These are phyloP conservation scores for Pyrus hybrid DNA, from an alignment of 331 rosid species.

Conservation along the genomic window DNA sequence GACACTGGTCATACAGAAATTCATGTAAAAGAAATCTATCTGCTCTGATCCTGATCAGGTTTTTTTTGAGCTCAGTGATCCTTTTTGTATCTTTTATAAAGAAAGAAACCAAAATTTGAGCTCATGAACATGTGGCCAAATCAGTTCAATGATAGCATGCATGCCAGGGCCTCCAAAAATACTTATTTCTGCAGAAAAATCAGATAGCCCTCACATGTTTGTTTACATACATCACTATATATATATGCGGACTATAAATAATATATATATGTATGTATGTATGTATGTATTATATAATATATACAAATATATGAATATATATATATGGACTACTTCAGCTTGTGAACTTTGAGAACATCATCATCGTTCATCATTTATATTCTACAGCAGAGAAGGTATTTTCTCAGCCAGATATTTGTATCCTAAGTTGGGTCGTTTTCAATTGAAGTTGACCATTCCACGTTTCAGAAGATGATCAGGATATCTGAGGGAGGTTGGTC, in stretches of 20 bases:
- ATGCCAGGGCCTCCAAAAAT: slow-evolving; percentile 8
- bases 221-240: slow-evolving; percentile 1
- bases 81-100: slow-evolving; percentile 13
- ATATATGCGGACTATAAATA: too few species aligned
- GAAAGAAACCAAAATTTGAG: slow-evolving; percentile 13
- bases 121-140: slow-evolving; percentile 3
- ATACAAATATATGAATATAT: too few species aligned
- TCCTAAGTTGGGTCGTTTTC: background rate
- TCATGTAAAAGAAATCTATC: slow-evolving; percentile 21
- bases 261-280: too few species aligned
- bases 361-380: background rate
- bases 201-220: slow-evolving; percentile 21
- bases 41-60: slow-evolving; percentile 11
- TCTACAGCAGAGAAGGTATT: background rate
- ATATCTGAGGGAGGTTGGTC: background rate
- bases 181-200: background rate
- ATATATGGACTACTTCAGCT: background rate
- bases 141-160: background rate
- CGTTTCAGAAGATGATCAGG: background rate
- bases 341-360: background rate
- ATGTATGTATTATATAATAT: too few species aligned
- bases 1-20: slow-evolving; percentile 23
- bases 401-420: background rate
- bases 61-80: slow-evolving; percentile 26
- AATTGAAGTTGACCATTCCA: slow-evolving; percentile 21